Evolutionary conservation across 179 eudicot species (phyloP), one percentile per base, ranked within the genome.

Genomic region (Camellia oleifera): DNA sequence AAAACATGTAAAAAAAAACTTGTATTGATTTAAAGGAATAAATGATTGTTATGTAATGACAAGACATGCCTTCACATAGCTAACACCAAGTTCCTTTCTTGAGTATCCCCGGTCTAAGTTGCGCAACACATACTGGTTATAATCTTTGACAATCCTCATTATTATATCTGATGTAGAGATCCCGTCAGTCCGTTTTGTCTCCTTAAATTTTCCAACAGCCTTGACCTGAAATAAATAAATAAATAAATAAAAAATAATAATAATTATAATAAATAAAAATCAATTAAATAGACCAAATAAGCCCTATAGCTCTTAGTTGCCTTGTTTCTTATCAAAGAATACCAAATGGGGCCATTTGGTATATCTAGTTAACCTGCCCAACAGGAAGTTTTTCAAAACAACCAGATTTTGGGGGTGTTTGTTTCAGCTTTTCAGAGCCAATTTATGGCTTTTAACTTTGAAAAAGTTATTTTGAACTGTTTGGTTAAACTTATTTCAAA

Each of bases 61-160:
- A 60, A 77, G 79, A 50, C 83, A 76, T 83, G 83, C 98, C 97
- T 93, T 95, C 63, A 95, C 98, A 85, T 89, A 93, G 89, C 98
- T 95, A 72, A 95, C 89, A 70, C 91, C 92, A 69, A 93, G 92
- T 75, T 95, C 98, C 89, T 91, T 95, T 84, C 98, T 92, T 15
- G 97, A 89, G 84, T 93, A 95, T 46, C 98, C 98, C 44, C 98
- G 93, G 77, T 85, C 97, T 88, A 95, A 86, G 86, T 95, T 95
- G 66, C 97, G 98, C 95, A 95, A 88, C 78, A 95, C 98, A 87
- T 93, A 95, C 64, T 93, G 89, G 77, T 95, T 93, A 67, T 95
- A 95, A 78, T 95, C 98, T 86, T 95, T 95, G 18, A 95, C 95
- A 77, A 95, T 92, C 82, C 97, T 89, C 98, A 95, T 95, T 81